Percentiles rank a stretch among this genome's conserved stretches.
These are phyloP conservation scores for Fraxinus latifolia DNA, from an alignment of 305 asterid species.

Conservation along the genomic window DNA sequence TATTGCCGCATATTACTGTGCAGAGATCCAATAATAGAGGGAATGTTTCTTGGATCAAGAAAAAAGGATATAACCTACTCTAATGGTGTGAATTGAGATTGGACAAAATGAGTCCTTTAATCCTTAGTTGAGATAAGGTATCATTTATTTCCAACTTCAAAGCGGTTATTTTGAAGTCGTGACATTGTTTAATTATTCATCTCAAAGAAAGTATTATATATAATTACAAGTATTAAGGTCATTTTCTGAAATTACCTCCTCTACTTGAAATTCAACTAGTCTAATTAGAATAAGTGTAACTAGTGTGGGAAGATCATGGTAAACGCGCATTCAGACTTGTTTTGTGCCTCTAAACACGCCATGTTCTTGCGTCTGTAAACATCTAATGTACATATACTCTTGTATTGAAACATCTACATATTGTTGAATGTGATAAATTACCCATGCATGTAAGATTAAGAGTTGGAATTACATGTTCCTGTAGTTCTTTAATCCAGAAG, in stretches of 20 bases:
- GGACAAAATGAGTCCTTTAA: not conserved
- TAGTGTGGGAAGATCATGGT: not conserved
- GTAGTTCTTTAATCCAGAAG: not conserved
- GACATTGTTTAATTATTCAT: too few relatives aligned
- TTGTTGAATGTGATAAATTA: not conserved
- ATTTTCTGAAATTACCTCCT: too few relatives aligned
- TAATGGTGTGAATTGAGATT: not conserved
- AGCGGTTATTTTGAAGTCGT: not conserved
- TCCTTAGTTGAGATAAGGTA: not conserved
- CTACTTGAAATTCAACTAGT: not conserved
- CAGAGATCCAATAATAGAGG: not conserved
- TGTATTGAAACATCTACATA: not conserved
- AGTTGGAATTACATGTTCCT: not conserved
- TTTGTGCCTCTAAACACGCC: not conserved
- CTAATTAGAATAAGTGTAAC: not conserved
- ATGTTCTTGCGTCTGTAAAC: not conserved
- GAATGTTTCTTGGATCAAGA: not conserved
- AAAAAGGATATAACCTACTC: not conserved
- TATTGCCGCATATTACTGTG: not conserved
- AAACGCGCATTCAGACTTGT: not conserved
- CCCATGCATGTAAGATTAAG: not conserved
- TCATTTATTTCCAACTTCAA: not conserved
- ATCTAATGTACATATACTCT: not conserved
- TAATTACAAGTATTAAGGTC: too few relatives aligned
- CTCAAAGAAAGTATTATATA: not conserved